Percentiles rank a stretch among this genome's conserved stretches.
phyloP scores from a whole-genome alignment of 768 basidiomycete species.

The Cubamyces sp. region DNA sequence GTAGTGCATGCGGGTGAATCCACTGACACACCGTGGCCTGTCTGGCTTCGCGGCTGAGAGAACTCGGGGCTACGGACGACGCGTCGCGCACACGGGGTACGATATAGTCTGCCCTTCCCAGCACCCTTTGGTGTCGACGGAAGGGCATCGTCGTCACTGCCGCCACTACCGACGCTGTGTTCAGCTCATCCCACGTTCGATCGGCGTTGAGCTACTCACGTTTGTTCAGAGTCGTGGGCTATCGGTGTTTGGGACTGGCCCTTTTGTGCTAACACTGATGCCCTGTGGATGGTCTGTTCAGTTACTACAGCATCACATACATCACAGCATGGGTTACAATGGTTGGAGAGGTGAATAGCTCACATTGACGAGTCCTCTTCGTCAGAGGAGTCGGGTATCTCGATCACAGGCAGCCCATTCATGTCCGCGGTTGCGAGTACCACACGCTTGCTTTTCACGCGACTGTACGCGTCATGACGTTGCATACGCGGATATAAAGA shows the following conservation, averaged over 20 bases:
- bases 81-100: constrained; percentile 12
- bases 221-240: background rate
- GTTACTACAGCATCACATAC: background rate
- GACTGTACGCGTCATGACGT: background rate
- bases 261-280: constrained; percentile 10
- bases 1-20: background rate
- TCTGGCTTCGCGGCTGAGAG: no score
- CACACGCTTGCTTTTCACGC: constrained; percentile 4
- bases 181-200: no score
- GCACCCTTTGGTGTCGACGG: background rate
- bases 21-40: no score
- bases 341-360: background rate
- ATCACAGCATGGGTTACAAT: background rate
- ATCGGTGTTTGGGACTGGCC: background rate
- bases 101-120: background rate
- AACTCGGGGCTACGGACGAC: constrained; percentile 15
- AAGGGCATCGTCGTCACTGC: background rate
- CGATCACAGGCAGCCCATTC: constrained; percentile 46
- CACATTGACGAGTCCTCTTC: constrained; percentile 25
- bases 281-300: background rate
- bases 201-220: no score
- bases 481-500: background rate
- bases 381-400: constrained; percentile 36
- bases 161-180: no score
- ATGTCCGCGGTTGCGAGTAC: background rate